phyloP scores from a whole-genome alignment of 2,329 filamentous ascomycete species.

The Colletotrichum sidae region DNA sequence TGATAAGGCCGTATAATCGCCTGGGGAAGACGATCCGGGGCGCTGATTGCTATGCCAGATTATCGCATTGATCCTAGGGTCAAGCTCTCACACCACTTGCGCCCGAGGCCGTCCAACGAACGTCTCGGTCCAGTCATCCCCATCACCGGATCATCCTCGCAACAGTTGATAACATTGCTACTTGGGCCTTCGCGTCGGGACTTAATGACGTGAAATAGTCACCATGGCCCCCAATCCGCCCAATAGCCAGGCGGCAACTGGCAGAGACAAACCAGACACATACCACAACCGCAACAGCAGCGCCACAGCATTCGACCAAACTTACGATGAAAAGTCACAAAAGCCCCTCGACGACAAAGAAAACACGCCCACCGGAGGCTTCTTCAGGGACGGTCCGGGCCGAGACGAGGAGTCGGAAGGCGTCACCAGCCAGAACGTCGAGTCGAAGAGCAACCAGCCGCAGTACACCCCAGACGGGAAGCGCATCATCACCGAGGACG shows the following conservation, averaged over 20 bases:
- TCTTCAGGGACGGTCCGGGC: conserved; percentile 23
- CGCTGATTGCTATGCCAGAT: not conserved
- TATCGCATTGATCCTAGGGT: not conserved
- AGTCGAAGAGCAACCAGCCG: conserved; percentile 20
- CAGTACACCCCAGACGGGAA: conserved; percentile 44
- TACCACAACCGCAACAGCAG: conserved; percentile 19
- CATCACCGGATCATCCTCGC: not conserved
- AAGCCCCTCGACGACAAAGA: not conserved
- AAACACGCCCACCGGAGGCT: not conserved
- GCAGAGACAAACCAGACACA: not conserved
- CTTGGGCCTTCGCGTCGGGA: not conserved
- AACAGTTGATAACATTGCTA: not conserved
- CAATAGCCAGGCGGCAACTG: not conserved
- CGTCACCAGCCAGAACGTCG: conserved; percentile 1
- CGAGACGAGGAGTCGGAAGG: conserved; percentile 28
- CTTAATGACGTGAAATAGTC: not conserved
- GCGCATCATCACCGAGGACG: conserved; percentile 57
- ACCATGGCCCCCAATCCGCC: conserved; percentile 12
- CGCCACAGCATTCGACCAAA: conserved; percentile 13
- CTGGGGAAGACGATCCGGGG: not conserved
- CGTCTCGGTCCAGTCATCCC: not conserved
- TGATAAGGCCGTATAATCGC: conserved; percentile 5
- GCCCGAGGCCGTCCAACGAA: not conserved
- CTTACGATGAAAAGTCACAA: conserved; percentile 17
- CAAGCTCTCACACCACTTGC: not conserved